Base-by-base conservation (phyloP, 1,284 basidiomycete species). In the Laetiporus sulphureus region DNA sequence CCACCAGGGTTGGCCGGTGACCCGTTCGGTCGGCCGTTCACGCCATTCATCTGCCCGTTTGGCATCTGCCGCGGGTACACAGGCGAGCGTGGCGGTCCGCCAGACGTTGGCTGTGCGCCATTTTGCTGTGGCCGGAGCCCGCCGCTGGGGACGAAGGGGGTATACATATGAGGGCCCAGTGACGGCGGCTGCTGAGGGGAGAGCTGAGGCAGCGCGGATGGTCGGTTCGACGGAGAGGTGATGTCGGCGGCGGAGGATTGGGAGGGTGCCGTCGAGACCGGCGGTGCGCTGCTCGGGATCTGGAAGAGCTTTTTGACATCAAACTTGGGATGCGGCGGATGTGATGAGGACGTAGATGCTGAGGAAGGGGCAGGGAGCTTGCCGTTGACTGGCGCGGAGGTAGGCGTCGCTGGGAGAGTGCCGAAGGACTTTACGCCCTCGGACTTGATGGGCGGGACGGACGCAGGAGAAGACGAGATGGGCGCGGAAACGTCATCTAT, bases 341-440 rank as follows among this genome's bases (percentile, higher is more conserved):
- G 62, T 5, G 69, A 56, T 10, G 61, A 55, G 5, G 69, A 60
- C n/a, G 63, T 50, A n/a, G 66, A 55, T 33, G 60, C 40, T 35
- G 52, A 56, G 23, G 60, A 46, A 22, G 62, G 52, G 49, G 53
- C 58, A 36, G 59, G 62, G 47, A 55, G 50, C 44, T 79, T 82
- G 47, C 79, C 79, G 61, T 82, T 82, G 20, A 49, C 37, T 4
- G 53, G 29, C 5, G 47, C 33, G 10, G 49, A 19, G n/a, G 56
- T 65, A 33, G 73, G 74, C 40, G 73, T 64, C 39, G 76, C 78
- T 38, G 74, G 76, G 34, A 91, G 77, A 16, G 82, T 72, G 55
- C 89, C 87, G 62, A 91, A 91, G 30, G 83, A 76, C 62, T 82
- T 87, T 55, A 90, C 81, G 49, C 70, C 75, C 56, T 88, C 84